These are phyloP conservation scores for Plectosphaerella plurivora DNA, from an alignment of 2,329 filamentous ascomycete species.

Conservation along the genomic window DNA sequence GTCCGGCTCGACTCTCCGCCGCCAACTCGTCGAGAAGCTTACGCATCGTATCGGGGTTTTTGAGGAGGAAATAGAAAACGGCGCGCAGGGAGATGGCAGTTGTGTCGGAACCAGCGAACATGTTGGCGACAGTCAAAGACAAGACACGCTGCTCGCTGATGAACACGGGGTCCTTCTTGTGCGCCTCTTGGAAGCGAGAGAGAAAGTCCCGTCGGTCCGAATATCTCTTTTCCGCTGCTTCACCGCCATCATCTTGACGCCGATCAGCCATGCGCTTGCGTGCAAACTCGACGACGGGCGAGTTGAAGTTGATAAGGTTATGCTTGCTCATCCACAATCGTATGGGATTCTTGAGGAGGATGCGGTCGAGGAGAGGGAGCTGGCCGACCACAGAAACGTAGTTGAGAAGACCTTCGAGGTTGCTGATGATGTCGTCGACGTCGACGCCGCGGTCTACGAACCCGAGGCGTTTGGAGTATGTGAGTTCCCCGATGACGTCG, in stretches of 20 bases:
- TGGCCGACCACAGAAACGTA: conserved; percentile 12
- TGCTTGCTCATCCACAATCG: conserved; percentile 1
- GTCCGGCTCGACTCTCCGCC: background rate
- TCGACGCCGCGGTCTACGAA: conserved; percentile 30
- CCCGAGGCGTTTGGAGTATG: conserved; percentile 26
- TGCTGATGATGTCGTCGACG: conserved; percentile 18
- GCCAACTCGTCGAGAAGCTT: conserved; percentile 10
- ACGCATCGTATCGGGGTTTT: conserved; percentile 20
- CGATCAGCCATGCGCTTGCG: conserved; percentile 4
- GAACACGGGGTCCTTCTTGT: conserved; percentile 23
- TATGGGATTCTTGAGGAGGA: conserved; percentile 22
- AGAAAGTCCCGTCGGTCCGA: conserved; percentile 21
- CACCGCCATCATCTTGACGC: conserved; percentile 3
- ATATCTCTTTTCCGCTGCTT: background rate
- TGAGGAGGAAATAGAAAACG: conserved; percentile 32
- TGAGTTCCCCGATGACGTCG: conserved; percentile 32
- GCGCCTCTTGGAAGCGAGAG: conserved; percentile 28
- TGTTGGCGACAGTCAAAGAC: conserved; percentile 14
- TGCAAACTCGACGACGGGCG: conserved; percentile 8
- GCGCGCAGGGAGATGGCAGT: conserved; percentile 29
- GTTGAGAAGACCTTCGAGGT: conserved; percentile 14
- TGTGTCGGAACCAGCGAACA: conserved; percentile 31
- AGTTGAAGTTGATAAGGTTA: conserved; percentile 1
- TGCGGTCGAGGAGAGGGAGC: conserved; percentile 19
- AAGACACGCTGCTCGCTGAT: conserved; percentile 25